Evolutionary conservation across 139 green algal species (phyloP).

Genomic region (Chlorella sp.): DNA sequence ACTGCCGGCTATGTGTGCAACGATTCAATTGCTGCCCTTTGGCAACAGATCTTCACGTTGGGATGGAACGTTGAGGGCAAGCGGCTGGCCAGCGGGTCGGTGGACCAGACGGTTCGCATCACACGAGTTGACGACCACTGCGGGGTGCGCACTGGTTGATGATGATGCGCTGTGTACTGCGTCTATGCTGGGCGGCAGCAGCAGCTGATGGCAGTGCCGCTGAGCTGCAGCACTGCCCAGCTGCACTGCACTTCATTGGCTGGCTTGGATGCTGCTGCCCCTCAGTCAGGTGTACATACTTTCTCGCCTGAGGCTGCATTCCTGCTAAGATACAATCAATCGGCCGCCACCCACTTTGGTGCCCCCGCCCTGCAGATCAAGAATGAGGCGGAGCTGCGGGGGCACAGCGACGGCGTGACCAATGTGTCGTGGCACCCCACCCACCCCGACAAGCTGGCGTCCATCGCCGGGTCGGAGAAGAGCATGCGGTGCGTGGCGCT

Average conservation of each 20-base stretch:
- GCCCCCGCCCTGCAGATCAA: slow-evolving; percentile 16
- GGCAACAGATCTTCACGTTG: slow-evolving; percentile 42
- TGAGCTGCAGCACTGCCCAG: too few relatives aligned
- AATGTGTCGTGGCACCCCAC: slow-evolving; percentile 48
- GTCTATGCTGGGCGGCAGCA: too few relatives aligned
- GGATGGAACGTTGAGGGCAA: slow-evolving; percentile 43
- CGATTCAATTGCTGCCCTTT: too few relatives aligned
- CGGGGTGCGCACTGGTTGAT: background rate
- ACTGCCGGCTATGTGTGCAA: too few relatives aligned
- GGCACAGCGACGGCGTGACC: slow-evolving; percentile 42
- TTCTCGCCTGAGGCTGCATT: too few relatives aligned
- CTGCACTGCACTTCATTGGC: too few relatives aligned
- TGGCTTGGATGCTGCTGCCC: too few relatives aligned
- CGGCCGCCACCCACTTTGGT: background rate
- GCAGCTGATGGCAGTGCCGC: too few relatives aligned
- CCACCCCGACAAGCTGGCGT: slow-evolving; percentile 40
- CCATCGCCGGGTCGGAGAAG: slow-evolving; percentile 32
- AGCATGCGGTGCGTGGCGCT: slow-evolving; percentile 27
- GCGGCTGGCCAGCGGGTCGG: slow-evolving; percentile 45
- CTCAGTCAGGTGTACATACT: too few relatives aligned
- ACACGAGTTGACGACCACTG: slow-evolving; percentile 31
- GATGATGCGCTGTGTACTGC: background rate
- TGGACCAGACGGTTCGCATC: slow-evolving; percentile 43
- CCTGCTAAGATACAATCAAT: too few relatives aligned
- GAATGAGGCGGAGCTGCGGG: slow-evolving; percentile 38